Percentiles rank a stretch among this genome's conserved stretches.
These are phyloP conservation scores for Mrakia frigida DNA, from an alignment of 768 basidiomycete genomes.

Conservation along the genomic window DNA sequence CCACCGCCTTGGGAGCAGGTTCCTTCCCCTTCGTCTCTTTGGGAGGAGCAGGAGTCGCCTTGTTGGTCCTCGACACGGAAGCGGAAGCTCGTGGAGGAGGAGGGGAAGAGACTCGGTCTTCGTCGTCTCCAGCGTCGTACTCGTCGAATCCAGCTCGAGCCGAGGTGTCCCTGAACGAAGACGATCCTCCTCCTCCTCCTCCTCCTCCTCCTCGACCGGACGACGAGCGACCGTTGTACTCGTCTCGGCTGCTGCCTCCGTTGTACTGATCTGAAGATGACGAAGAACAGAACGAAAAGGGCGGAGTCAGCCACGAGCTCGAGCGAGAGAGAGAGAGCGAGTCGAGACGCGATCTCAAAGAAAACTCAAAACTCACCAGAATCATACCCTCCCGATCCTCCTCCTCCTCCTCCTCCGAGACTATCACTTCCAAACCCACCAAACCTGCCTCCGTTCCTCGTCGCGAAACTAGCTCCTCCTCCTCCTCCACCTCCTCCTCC, in stretches of 20 bases:
- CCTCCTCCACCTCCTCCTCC: constrained; percentile 7
- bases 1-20: constrained; percentile 27
- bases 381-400: constrained; percentile 38
- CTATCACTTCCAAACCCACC: constrained; percentile 66
- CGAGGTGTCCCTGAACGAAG: constrained; percentile 56
- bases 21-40: constrained; percentile 26
- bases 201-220: constrained; percentile 47
- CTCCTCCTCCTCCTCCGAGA: constrained; percentile 40
- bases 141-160: constrained; percentile 60
- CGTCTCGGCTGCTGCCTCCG: constrained; percentile 34
- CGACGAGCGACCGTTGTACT: constrained; percentile 36
- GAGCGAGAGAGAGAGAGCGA: background rate
- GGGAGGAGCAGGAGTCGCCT: constrained; percentile 32
- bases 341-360: constrained; percentile 6
- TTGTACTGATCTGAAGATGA: background rate
- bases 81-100: constrained; percentile 38
- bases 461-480: constrained; percentile 53
- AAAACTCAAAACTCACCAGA: constrained; percentile 6
- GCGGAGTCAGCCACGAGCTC: background rate
- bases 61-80: constrained; percentile 28
- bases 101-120: constrained; percentile 52
- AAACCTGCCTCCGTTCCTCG: constrained; percentile 55
- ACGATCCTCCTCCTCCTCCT: constrained; percentile 42
- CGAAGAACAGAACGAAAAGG: background rate
- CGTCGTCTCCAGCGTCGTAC: constrained; percentile 67